Base-by-base conservation (phyloP, 805 yeast species). In the Clavispora asparagi region DNA sequence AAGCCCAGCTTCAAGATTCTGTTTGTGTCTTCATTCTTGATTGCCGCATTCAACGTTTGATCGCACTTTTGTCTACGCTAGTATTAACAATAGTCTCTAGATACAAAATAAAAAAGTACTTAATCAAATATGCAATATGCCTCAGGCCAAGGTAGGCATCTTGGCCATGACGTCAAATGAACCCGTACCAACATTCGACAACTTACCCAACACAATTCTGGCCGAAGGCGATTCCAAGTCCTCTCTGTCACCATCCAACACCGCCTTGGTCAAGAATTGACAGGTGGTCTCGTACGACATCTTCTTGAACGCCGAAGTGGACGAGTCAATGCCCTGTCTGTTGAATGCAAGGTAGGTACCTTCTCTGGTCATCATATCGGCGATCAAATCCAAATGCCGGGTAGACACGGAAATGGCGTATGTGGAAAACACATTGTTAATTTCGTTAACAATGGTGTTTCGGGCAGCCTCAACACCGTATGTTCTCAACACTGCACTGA, bases 381-480 rank as follows among this genome's bases (percentile, higher is more conserved):
- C 99, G 67, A 94, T 85, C 65, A 94, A 81, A 64, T 94, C 99
- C 71, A 94, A 81, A 73, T 94, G 99, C 67, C 99, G 88, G 44
- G 81, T 74, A 46, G 94, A 85, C 49, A 94, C 99, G 49, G 90
- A 73, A 63, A 94, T 94, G 60, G 98, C 98, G 69, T 94, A 94
- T 44, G 95, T 90, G 50, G 89, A 88, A 81, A 94, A 94, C 58
- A 94, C 99, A 58, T 88, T 87, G 70, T 87, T 86, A 65, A 94
- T 87, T 76, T 94, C 99, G 60, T 88, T 85, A 28, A 90, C 98
- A 73, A 94, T 87, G 30, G 99, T 94, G 67, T 90, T 89, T 69
- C 99, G 82, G 17, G 99, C 99, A 41, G 99, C 99, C 71, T 95
- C 99, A 44, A 92, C 99, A 66, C 99, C 99, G 60, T 94, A 94